Conservation (phyloP, 768 basidiomycete genomes). For the Boletus edulis region DNA sequence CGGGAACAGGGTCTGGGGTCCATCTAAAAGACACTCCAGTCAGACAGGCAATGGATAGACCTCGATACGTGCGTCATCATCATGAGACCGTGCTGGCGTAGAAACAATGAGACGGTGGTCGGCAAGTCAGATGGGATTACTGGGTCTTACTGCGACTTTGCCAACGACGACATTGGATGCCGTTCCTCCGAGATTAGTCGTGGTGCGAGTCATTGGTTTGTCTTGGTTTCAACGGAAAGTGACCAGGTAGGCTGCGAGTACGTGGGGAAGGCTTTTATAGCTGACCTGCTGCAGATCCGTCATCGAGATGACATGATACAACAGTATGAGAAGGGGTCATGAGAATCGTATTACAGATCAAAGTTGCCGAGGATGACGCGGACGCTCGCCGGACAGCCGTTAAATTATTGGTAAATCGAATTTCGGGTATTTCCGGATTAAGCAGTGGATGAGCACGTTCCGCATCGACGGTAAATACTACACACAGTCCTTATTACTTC, state of each 20-base stretch:
- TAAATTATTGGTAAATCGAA: no score
- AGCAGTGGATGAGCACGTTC: no score
- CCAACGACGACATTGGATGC: conserved; percentile 35
- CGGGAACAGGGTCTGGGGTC: conserved; percentile 44
- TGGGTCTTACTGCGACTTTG: conserved; percentile 26
- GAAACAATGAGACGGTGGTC: neutral
- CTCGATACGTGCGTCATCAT: conserved; percentile 43
- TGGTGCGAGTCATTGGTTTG: conserved; percentile 28
- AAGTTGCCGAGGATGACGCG: no score
- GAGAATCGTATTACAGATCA: no score
- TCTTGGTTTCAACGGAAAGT: neutral
- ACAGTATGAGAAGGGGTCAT: neutral
- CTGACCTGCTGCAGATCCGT: neutral
- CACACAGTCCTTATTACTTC: no score
- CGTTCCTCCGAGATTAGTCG: conserved; percentile 38
- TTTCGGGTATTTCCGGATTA: no score
- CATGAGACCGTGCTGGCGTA: conserved; percentile 47
- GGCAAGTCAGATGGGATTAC: neutral
- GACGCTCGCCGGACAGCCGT: no score
- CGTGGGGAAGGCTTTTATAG: neutral
- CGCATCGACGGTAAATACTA: no score
- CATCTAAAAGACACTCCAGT: conserved; percentile 25
- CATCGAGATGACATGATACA: neutral
- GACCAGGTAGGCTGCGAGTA: neutral
- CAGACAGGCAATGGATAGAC: neutral